Evolutionary conservation across 441 rosid genomes (phyloP).

Genomic region (Bocquillonia castaneifolia): DNA sequence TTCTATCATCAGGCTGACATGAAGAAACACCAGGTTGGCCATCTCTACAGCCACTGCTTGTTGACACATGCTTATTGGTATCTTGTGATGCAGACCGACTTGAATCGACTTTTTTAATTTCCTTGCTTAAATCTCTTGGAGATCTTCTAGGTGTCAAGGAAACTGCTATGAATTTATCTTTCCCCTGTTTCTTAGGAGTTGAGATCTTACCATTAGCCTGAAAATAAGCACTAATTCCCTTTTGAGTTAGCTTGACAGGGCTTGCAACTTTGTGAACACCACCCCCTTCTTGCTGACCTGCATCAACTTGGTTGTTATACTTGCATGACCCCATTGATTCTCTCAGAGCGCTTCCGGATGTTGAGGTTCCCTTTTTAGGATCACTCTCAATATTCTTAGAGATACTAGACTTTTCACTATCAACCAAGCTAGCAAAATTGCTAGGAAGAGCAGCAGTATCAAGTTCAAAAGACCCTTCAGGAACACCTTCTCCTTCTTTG

Average conservation of each 20-base stretch:
- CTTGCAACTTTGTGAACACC: constrained; percentile 5
- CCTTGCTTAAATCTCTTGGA: constrained; percentile 40
- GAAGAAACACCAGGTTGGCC: constrained; percentile 23
- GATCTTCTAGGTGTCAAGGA: constrained; percentile 33
- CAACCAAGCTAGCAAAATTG: constrained; percentile 25
- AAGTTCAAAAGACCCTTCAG: constrained; percentile 57
- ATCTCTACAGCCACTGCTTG: constrained; percentile 26
- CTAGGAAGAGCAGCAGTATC: constrained; percentile 61
- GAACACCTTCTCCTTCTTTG: constrained; percentile 56
- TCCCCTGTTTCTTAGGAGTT: constrained; percentile 21
- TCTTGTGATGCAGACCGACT: constrained; percentile 13
- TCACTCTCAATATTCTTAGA: constrained; percentile 29
- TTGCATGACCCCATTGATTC: constrained; percentile 4
- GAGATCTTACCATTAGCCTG: constrained; percentile 19
- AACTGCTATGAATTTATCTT: constrained; percentile 22
- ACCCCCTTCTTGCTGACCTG: background rate
- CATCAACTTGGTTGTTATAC: constrained; percentile 11
- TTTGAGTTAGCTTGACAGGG: background rate
- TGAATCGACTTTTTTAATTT: constrained; percentile 16
- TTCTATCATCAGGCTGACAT: constrained; percentile 21
- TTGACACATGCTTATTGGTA: constrained; percentile 15
- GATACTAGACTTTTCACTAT: constrained; percentile 21
- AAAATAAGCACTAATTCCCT: constrained; percentile 10
- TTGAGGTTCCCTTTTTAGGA: constrained; percentile 20
- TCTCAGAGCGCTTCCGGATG: constrained; percentile 23